phyloP scores from a whole-genome alignment of 2,329 filamentous ascomycete genomes.

The Pestalotiopsis sp. region DNA sequence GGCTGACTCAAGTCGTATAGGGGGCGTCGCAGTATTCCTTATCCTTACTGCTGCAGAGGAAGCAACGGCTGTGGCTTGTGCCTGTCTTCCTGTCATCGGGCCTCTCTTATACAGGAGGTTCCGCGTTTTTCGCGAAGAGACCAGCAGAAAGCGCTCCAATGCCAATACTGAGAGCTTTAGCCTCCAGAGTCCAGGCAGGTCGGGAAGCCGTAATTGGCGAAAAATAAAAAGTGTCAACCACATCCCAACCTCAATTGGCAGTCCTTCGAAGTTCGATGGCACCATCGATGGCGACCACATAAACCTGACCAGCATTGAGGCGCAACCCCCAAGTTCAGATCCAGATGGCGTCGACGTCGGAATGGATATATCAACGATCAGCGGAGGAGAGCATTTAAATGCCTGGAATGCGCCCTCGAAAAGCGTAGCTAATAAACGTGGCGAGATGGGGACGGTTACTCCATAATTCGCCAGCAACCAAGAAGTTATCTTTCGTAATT shows the following conservation, averaged over 20 bases:
- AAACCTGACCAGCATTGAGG: neutral
- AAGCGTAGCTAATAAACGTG: no score
- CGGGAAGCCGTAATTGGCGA: slow-evolving; percentile 15
- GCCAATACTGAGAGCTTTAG: neutral
- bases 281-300: neutral
- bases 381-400: neutral
- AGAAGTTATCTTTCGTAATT: no score
- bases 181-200: slow-evolving; percentile 12
- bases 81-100: slow-evolving; percentile 22
- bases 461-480: no score
- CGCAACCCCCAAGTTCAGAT: neutral
- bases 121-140: slow-evolving; percentile 6
- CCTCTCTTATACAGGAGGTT: slow-evolving; percentile 18
- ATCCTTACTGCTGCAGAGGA: slow-evolving; percentile 26
- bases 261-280: neutral
- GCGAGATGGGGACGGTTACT: no score
- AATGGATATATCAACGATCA: neutral
- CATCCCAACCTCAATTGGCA: neutral
- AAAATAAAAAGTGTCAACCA: slow-evolving; percentile 16
- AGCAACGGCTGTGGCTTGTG: slow-evolving; percentile 25
- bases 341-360: neutral
- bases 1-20: slow-evolving; percentile 9
- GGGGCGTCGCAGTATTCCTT: slow-evolving; percentile 23
- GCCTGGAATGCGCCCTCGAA: neutral
- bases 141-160: neutral